Conservation (phyloP, 176 grass and related monocot species). For the Avena eriantha region DNA sequence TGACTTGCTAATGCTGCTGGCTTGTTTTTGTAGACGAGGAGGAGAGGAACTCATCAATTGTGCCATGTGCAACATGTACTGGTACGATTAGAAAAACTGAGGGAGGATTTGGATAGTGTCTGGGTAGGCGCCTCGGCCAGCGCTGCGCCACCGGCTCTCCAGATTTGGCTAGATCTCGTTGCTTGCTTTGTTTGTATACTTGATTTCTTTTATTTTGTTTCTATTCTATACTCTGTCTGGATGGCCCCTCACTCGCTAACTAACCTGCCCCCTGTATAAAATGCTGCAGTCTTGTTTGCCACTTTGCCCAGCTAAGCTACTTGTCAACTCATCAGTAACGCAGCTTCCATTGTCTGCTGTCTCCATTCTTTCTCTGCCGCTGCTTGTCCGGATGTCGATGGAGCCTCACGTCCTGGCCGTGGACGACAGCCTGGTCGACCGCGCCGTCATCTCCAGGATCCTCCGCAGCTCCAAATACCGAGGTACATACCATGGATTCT, state of each 20-base stretch:
- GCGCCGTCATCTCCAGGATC: constrained; percentile 60
- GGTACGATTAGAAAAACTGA: neutral
- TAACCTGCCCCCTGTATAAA: constrained; percentile 18
- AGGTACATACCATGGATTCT: constrained; percentile 30
- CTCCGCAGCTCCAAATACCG: constrained; percentile 64
- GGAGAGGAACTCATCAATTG: neutral
- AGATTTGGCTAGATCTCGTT: constrained; percentile 5
- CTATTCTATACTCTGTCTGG: neutral
- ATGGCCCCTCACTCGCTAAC: neutral
- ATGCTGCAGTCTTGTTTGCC: neutral
- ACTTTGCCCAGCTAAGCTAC: constrained; percentile 19
- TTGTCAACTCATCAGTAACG: neutral
- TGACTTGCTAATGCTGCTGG: constrained; percentile 3
- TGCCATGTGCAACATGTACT: constrained; percentile 45
- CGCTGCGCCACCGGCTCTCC: constrained; percentile 12
- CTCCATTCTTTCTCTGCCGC: no score
- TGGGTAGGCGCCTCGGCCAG: constrained; percentile 20
- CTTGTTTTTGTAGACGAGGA: constrained; percentile 16
- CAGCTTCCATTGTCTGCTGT: neutral
- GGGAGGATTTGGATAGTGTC: constrained; percentile 16
- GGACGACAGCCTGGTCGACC: constrained; percentile 69
- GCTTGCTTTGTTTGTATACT: neutral
- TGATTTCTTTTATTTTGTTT: neutral
- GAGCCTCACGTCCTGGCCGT: constrained; percentile 68
- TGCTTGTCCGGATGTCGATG: constrained; percentile 13